Evolutionary conservation across 768 basidiomycete species (phyloP), one percentile per base, ranked within the genome.

Genomic region (Strobilomyces echinocephalus): DNA sequence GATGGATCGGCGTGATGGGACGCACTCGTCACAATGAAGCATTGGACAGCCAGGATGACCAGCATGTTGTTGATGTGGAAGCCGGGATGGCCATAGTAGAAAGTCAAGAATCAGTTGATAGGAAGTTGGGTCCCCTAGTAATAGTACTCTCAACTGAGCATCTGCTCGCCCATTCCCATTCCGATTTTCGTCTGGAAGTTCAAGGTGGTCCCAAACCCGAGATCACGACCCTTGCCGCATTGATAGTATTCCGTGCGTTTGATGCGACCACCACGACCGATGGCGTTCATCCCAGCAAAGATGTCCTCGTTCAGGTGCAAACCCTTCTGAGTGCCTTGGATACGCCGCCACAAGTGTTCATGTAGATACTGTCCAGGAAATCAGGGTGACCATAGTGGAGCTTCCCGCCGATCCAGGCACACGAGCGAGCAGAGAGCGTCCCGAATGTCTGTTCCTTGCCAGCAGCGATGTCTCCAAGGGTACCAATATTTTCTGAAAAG

Each of bases 11-110:
- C 21, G 50, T 31, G 53, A 28, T 8, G 26, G 51, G 48, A 81
- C 90, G 62, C 66, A 92, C 91, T 82, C 5, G 93, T 91, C 49
- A 95, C 77, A 63, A 98, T 81, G 80, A 99, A 98, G 55, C 95
- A 75, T 70, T 97, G 95, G 26, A 98, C 91, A 36, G 97, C 95
- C 60, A 97, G 73, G 66, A 99, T 99, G 72, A 99, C 89, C 68
- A 98, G 77, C 83, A 98, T 98, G 71, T 98, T 99, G 80, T 99
- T 97, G 76, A 99, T 95, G 68, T 98, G 97, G 87, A 99, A 99
- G 49, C 92, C 97, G 42, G 97, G 97, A 70, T 98, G 97, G 45
- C 93, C 95, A 63, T 99, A 99, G 77, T 99, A 98, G 80, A 98
- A 99, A 46, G 97, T 99, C 72, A 99, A 76, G 85, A 99, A 99